A percentile compares a stretch with the other conserved stretches of the same genome.
Evolutionary conservation across 805 yeast genomes (phyloP).

Genomic region (Metschnikowia santaceciliae): DNA sequence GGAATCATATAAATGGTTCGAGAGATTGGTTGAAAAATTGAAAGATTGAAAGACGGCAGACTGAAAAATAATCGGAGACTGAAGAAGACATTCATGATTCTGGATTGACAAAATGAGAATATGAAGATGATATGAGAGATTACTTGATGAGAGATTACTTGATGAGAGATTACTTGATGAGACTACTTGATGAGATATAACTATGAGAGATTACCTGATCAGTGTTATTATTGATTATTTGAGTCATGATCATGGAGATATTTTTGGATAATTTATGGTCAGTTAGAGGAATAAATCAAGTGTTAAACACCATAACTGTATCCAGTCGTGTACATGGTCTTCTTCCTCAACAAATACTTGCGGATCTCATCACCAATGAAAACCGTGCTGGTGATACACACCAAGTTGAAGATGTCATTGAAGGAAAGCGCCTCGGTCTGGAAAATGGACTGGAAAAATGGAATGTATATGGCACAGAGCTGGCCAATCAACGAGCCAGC

Average conservation of each 20-base stretch:
- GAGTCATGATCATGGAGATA: no score
- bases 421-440: conserved; percentile 88
- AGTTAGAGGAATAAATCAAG: not conserved
- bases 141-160: no score
- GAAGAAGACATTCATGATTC: no score
- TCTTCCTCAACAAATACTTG: conserved; percentile 45
- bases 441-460: conserved; percentile 87
- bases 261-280: not conserved
- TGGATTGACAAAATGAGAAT: no score
- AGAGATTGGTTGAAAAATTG: not conserved
- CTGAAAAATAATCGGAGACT: no score
- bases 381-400: conserved; percentile 69
- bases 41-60: no score
- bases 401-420: conserved; percentile 62
- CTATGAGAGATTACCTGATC: no score
- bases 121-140: no score
- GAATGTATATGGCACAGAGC: conserved; percentile 86
- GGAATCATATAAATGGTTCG: no score
- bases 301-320: conserved; percentile 14
- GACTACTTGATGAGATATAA: no score
- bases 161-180: no score
- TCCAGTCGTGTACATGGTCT: conserved; percentile 11
- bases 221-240: not conserved
- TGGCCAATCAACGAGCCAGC: conserved; percentile 86
- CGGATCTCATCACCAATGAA: conserved; percentile 81